Evolutionary conservation across 306 rosid species (phyloP), one percentile per base, ranked within the genome.

Genomic region (Quercus robur): DNA sequence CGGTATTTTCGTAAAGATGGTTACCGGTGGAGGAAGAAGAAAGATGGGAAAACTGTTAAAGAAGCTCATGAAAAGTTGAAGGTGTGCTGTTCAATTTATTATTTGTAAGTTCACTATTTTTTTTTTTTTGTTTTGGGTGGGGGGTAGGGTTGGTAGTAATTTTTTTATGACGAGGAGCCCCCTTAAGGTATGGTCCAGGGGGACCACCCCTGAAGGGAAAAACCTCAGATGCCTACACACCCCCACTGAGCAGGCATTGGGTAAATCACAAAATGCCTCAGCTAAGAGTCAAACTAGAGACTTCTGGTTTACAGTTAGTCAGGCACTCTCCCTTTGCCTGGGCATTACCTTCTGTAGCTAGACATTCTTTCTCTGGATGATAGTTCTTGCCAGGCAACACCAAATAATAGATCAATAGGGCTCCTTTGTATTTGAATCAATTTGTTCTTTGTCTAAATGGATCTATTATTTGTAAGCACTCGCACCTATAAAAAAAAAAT

Each of bases 31-130:
- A 87, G 92, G 87, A 92, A 92, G 88, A 92, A 90, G 79, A 90
- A 87, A 82, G 97, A 90, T 78, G 97, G 97, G 63, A 90, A 87
- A 78, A 86, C 97, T 57, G 87, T 92, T 58, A 90, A 84, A 89
- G 97, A 92, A 89, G 93, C 94, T 38, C 94, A 90, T 83, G 97
- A 92, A 87, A 90, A 90, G 91, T 86, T 92, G 90, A 92, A 92
- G 94, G 97, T 90, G 92, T 90, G 94, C 92, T 84, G 91, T 86
- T 85, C 89, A 82, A 87, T 87, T 83, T 90, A 62, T 86, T 87
- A 81, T 86, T 90, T 76, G 91, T 89, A 86, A 86, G 89, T 89
- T 85, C 81, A 78, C 81, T 51, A 80, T 83, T 85, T 75, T 61
- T 46, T 77, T 28, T 71, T 62, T 9, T 21, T 21, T 1, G 5